Evolutionary conservation across 345 rosid species (phyloP), one percentile per base, ranked within the genome.

Genomic region (Firmiana major): DNA sequence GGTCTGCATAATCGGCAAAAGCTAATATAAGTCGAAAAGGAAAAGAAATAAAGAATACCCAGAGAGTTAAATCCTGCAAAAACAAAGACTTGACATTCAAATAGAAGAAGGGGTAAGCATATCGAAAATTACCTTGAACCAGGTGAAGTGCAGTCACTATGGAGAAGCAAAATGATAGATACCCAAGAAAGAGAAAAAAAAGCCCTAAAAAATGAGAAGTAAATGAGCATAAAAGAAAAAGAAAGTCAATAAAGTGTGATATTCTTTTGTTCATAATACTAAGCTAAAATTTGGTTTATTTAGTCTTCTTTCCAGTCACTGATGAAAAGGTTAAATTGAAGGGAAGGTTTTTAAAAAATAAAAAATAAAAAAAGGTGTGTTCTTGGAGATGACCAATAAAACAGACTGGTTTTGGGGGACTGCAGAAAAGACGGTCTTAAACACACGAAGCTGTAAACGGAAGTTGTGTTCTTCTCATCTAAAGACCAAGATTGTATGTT

Each of bases 231-330:
- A 57, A 38, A 60, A 75, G 40, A 77, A 69, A 74, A 55, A 13
- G 5, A 40, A 54, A n/a, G 71, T 75, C 66, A 78, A 79, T 79
- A 73, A 69, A 67, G 82, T 7, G 77, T 66, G 72, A 66, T 69
- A 65, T 43, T 80, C 66, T 34, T 48, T 24, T 62, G 38, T 10
- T 75, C 42, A 45, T 57, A 10, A 26, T 26, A 28, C 43, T 69
- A 8, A 69, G 34, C 57, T 69, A 22, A 69, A 69, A 45, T 69
- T 69, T 69, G 55, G 57, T 69, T 80, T 76, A 46, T 48, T 17
- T 46, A 66, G 12, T 42, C 68, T 40, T 24, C 34, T 73, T 67
- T 55, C 48, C 48, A 36, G 49, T 22, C 21, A 55, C 40, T 58
- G 64, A 22, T 9, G n/a, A 67, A 45, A 69, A 7, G 40, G 12